These are phyloP conservation scores for Aspergillus tamarii DNA, from an alignment of 2,329 filamentous ascomycete species.

Conservation along the genomic window DNA sequence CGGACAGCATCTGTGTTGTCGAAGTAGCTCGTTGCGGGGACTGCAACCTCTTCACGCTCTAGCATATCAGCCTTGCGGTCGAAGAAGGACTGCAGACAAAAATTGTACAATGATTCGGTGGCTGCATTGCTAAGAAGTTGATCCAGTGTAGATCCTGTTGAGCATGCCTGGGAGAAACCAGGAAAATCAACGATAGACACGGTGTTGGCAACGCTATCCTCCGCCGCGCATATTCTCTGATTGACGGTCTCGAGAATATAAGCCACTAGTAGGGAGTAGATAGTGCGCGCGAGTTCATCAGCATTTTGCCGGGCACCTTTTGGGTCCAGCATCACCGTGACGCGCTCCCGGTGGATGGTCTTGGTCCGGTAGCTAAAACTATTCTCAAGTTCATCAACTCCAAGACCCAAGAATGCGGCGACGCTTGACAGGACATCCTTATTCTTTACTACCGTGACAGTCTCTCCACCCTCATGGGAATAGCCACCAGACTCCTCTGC, in stretches of 20 bases:
- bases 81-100: conserved; percentile 94
- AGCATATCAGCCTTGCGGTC: conserved; percentile 90
- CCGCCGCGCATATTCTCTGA: conserved; percentile 80
- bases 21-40: conserved; percentile 93
- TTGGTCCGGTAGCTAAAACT: conserved; percentile 96
- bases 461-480: conserved; percentile 90
- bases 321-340: conserved; percentile 98
- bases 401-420: conserved; percentile 91
- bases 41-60: conserved; percentile 88
- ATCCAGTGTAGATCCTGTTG: conserved; percentile 83
- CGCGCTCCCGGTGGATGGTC: conserved; percentile 91
- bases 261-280: conserved; percentile 91
- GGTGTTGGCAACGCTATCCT: conserved; percentile 89
- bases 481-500: conserved; percentile 95
- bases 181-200: conserved; percentile 96
- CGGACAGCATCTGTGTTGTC: conserved; percentile 95
- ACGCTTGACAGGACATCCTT: conserved; percentile 85
- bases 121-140: conserved; percentile 95
- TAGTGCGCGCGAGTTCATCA: conserved; percentile 87
- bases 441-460: conserved; percentile 85
- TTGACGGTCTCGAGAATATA: conserved; percentile 94
- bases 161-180: conserved; percentile 82
- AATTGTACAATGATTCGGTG: conserved; percentile 87
- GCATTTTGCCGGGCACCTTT: conserved; percentile 87
- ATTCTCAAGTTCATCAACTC: conserved; percentile 77